Evolutionary conservation across 805 yeast species (phyloP), one percentile per base, ranked within the genome.

Genomic region (Ogataea ramenticola): DNA sequence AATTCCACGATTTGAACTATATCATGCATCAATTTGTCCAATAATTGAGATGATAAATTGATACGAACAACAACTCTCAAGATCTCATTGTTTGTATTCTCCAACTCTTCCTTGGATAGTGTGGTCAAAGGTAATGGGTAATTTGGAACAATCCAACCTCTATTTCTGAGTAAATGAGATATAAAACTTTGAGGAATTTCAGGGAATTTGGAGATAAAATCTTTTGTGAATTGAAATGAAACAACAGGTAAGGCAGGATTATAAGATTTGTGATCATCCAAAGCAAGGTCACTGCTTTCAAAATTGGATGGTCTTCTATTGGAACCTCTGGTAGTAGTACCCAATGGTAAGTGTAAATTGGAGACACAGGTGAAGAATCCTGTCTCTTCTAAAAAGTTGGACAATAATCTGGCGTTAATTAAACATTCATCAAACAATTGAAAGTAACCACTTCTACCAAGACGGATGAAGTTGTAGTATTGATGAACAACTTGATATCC

Each of bases 401-500:
- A 70, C 42, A 70, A 75, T 59, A 84, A 64, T 51, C 96, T 75
- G 0, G 96, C 91, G 52, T 86, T 86, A 49, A 74, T 70, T 46
- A 88, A 57, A 36, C 90, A 78, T 48, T 71, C 71, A 46, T 71
- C 71, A 59, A 84, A 89, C 33, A 79, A 66, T 41, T 73, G 68
- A 49, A 70, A 61, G 68, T 74, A 89, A n/a, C 97, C 97, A 30
- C 72, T 72, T 47, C 61, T 64, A 8, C 96, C 97, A 31, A 80
- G 68, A 35, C 77, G 69, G 53, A 89, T 65, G 54, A 89, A 80
- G 62, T 85, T 84, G 71, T 68, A 88, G 70, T 89, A 90, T 66
- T 89, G 96, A 57, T 83, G 88, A 49, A 89, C 71, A 29, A 90
- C 90, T 46, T 90, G 95, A 75, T 79, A 86, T 1, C 96, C 96